Evolutionary conservation across 108 stramenopile genomes (phyloP).

Genomic region (Skeletonema costatum): DNA sequence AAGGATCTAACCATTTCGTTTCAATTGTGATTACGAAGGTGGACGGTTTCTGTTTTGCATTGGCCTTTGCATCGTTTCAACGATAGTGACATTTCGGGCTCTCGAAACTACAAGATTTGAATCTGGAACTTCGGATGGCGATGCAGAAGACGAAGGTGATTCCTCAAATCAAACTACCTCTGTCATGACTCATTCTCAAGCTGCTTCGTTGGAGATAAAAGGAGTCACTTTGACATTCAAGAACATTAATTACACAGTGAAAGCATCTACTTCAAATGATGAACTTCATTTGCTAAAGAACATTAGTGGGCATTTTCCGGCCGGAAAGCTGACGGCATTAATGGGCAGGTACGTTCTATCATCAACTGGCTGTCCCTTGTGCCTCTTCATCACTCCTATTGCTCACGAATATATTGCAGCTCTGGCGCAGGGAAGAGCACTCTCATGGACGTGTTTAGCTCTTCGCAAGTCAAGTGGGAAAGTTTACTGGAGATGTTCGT

Average conservation of each 20-base stretch:
- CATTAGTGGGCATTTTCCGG: constrained; percentile 56
- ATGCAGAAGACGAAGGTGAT: constrained; percentile 18
- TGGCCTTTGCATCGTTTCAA: constrained; percentile 23
- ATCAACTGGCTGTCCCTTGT: background rate
- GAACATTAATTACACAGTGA: constrained; percentile 63
- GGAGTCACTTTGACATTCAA: constrained; percentile 67
- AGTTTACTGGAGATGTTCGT: constrained; percentile 77
- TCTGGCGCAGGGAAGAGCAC: constrained; percentile 55
- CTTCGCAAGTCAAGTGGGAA: constrained; percentile 85
- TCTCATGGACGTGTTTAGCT: constrained; percentile 74
- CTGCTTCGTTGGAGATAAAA: constrained; percentile 9
- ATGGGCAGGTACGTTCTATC: constrained; percentile 41
- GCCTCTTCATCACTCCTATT: background rate
- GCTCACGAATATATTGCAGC: background rate
- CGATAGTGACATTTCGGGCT: constrained; percentile 5
- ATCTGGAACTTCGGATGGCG: constrained; percentile 19
- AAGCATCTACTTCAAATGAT: constrained; percentile 59
- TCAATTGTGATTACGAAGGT: background rate
- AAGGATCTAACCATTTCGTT: background rate
- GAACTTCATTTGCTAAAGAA: constrained; percentile 65
- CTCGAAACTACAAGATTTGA: constrained; percentile 27
- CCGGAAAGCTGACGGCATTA: constrained; percentile 76
- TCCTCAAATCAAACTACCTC: background rate
- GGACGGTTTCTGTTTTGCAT: constrained; percentile 34
- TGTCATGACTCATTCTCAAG: constrained; percentile 25